A percentile compares a stretch with the other conserved stretches of the same genome.
phyloP scores from a whole-genome alignment of 192 early-diverging fungal genomes.

The Coemansia asiatica region DNA sequence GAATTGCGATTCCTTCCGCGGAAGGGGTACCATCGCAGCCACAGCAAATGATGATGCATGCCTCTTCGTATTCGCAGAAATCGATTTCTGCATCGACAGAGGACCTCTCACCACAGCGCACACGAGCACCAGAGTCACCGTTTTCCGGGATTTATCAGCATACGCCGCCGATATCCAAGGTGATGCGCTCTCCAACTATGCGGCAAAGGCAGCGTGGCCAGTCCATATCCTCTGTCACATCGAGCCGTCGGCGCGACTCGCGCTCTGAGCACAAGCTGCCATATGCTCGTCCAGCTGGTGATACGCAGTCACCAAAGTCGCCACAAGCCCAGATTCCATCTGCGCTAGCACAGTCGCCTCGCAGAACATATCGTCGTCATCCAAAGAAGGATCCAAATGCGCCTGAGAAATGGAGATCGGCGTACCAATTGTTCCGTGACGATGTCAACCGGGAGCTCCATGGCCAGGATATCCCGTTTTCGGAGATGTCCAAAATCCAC shows the following conservation, averaged over 20 bases:
- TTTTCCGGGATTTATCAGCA: constrained; percentile 19
- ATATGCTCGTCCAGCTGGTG: constrained; percentile 22
- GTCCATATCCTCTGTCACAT: constrained; percentile 32
- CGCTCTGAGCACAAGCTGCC: constrained; percentile 29
- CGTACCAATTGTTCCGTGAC: constrained; percentile 56
- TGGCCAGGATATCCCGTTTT: constrained; percentile 44
- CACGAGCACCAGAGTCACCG: constrained; percentile 10
- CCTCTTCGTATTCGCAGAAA: not conserved
- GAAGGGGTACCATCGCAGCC: constrained; percentile 1
- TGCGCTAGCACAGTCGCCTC: constrained; percentile 19
- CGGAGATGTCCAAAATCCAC: constrained; percentile 55
- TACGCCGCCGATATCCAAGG: constrained; percentile 9
- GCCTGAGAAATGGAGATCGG: constrained; percentile 54
- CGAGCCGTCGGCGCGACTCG: constrained; percentile 27
- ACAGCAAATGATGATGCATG: not conserved
- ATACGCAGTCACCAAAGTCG: constrained; percentile 20
- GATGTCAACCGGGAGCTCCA: constrained; percentile 51
- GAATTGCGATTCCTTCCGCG: not conserved
- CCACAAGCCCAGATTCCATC: constrained; percentile 14
- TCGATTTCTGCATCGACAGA: constrained; percentile 28
- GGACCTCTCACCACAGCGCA: constrained; percentile 20
- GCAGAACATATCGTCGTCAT: constrained; percentile 46
- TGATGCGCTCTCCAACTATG: constrained; percentile 10
- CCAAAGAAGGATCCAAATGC: constrained; percentile 53
- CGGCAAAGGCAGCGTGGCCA: constrained; percentile 36